Base-by-base conservation (phyloP, 2,329 filamentous ascomycete genomes). In the Venturia nashicola region DNA sequence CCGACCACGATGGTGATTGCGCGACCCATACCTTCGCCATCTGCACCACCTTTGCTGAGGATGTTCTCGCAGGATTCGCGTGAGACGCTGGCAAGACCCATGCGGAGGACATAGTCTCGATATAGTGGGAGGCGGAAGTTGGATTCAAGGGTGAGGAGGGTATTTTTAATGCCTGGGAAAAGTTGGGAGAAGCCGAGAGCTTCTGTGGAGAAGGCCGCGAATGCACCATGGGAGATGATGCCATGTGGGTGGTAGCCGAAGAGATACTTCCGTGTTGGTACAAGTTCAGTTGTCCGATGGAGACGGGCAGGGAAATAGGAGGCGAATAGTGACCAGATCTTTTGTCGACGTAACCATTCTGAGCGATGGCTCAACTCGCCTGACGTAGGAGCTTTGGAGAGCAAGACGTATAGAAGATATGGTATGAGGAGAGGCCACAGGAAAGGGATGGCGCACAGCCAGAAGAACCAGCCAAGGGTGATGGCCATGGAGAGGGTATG, bases 241-340 rank as follows among this genome's bases (percentile, higher is more conserved):
- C 94, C 93, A 72, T 99, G 94, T 0, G 94, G 94, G 71, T 97
- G 94, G 74, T 97, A 97, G 55, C 93, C 93, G 70, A 99, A 91
- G 67, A 99, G 91, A 77, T 97, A 99, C 76, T 96, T 96, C 67
- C 91, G 82, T 1, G 88, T 91, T 0, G 91, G 83, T 27, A 89
- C 83, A 7, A 99, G 83, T 64, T 87, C 82, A 68, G 88, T 83
- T 4, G 90, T 94, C 68, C 94, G 90, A 77, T 97, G 91, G 46
- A 99, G 82, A 64, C 83, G 84, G 59, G 91, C 90, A 4, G 94
- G 94, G 72, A 95, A 99, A 78, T 97, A 99, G 18, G 86, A 89
- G 34, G 90, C 91, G 72, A 97, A 97, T 57, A 95, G 83, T 44
- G 83, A 89, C 93, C 93, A 99, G 55, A 96, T 77, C 39, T 84